Conservation (phyloP, 1,139 yeast species). For the Magnusiomyces sp. region DNA sequence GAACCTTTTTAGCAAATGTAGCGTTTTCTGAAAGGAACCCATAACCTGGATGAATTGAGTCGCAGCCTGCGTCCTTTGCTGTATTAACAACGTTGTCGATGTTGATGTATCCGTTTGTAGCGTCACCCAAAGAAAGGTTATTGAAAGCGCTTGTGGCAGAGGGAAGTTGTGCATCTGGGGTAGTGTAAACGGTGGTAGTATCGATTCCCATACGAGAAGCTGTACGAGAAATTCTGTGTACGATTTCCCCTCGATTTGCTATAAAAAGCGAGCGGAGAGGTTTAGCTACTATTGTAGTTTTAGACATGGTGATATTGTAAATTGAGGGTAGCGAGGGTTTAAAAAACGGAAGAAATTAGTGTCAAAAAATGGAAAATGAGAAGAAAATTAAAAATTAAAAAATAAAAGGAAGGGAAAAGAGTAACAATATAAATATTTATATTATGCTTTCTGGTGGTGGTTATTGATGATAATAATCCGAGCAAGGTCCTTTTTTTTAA, state of each 20-base stretch:
- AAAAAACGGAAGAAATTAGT: background rate
- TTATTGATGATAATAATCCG: too few relatives aligned
- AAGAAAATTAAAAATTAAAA: background rate
- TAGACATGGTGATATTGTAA: constrained; percentile 6
- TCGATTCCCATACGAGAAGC: constrained; percentile 35
- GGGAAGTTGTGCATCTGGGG: constrained; percentile 37
- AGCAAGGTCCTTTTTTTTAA: too few relatives aligned
- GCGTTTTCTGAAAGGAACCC: constrained; percentile 42
- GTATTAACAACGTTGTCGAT: constrained; percentile 36
- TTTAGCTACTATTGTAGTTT: constrained; percentile 14
- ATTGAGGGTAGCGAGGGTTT: background rate
- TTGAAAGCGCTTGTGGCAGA: constrained; percentile 35
- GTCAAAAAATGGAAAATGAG: background rate
- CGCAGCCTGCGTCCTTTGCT: constrained; percentile 35
- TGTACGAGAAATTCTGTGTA: constrained; percentile 37
- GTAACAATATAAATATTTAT: background rate
- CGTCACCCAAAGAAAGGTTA: constrained; percentile 33
- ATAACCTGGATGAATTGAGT: constrained; percentile 42
- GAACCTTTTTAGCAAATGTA: constrained; percentile 35
- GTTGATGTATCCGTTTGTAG: constrained; percentile 39
- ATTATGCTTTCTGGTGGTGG: too few relatives aligned
- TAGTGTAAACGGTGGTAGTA: constrained; percentile 37
- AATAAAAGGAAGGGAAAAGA: background rate
- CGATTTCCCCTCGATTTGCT: constrained; percentile 44
- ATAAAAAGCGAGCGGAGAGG: constrained; percentile 33